phyloP scores from a whole-genome alignment of 306 rosid species.

The Nissolia schottii region DNA sequence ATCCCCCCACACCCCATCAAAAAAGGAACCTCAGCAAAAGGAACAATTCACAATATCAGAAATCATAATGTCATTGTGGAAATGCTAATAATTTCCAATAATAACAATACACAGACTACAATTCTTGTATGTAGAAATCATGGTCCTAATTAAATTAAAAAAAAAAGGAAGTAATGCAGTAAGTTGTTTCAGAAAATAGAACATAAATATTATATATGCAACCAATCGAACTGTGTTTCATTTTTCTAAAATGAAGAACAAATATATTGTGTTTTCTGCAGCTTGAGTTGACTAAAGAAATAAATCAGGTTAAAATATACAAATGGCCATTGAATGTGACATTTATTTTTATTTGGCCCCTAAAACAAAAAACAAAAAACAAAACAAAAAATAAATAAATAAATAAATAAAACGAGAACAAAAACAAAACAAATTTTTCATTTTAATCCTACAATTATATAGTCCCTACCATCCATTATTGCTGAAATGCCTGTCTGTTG shows the following conservation, averaged over 20 bases:
- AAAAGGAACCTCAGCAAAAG: conserved; percentile 33
- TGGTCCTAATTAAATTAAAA: not conserved
- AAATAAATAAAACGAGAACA: too few species aligned
- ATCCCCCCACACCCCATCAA: conserved; percentile 31
- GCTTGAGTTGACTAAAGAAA: conserved; percentile 5
- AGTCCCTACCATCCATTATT: too few species aligned
- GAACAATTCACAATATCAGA: not conserved
- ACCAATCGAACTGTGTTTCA: not conserved
- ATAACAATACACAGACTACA: not conserved
- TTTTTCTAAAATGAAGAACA: conserved; percentile 1
- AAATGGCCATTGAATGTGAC: too few species aligned
- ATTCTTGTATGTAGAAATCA: not conserved
- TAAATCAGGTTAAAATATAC: not conserved
- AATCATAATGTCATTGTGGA: conserved; percentile 5
- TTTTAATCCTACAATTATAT: too few species aligned
- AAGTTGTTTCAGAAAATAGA: conserved; percentile 24
- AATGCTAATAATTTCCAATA: not conserved
- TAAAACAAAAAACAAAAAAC: too few species aligned
- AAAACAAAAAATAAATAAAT: too few species aligned
- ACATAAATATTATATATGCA: not conserved
- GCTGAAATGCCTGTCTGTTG: too few species aligned
- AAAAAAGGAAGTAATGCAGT: not conserved
- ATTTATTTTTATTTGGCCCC: not conserved
- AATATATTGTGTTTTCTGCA: not conserved
- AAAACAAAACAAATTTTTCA: too few species aligned